Evolutionary conservation across 139 green algal species (phyloP), one percentile per base, ranked within the genome.

Genomic region (Chloropicon primus): DNA sequence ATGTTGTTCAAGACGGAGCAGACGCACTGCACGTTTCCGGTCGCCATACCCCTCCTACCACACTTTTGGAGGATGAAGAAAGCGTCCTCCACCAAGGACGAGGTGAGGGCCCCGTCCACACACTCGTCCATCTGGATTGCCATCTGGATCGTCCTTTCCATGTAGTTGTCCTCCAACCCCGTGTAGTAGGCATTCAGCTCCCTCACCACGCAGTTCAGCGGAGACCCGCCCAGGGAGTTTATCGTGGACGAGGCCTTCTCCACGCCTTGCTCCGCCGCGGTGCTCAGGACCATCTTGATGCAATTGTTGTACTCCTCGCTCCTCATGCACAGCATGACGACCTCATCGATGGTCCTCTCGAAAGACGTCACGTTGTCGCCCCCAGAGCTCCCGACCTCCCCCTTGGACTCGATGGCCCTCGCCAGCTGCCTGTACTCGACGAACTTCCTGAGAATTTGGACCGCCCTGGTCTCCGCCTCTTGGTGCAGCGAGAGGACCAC

Each of bases 31-130:
- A 80, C 27, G 25, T 75, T 79, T 76, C 78, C 82, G 0, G 88
- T 93, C 26, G 88, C 82, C 23, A 97, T 81, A 0, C 89, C 91
- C 1, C 93, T 84, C 25, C 80, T 81, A 17, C 82, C 86, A 54
- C 87, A 92, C 83, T 94, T 96, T 26, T 91, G 84, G 41, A 97
- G 86, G 27, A 98, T 92, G 88, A 93, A 98, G 81, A 98, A 98
- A 0, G 91, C 86, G 74, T 98, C 94, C 79, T 98, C 94, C 76
- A 98, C 94, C 86, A 97, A 90, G 72, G 79, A 90, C 62, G 78
- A 90, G 53, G 91, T 96, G 26, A 94, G 79, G 22, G 80, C 73
- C 23, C 87, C 85, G 84, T 75, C 1, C 72, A 25, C 27, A 54
- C 71, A 2, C 82, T 97, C 89, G 79, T 97, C 90, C 22, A 98